Evolutionary conservation across 2,329 filamentous ascomycete species (phyloP).

Genomic region (Penicillium italicum): DNA sequence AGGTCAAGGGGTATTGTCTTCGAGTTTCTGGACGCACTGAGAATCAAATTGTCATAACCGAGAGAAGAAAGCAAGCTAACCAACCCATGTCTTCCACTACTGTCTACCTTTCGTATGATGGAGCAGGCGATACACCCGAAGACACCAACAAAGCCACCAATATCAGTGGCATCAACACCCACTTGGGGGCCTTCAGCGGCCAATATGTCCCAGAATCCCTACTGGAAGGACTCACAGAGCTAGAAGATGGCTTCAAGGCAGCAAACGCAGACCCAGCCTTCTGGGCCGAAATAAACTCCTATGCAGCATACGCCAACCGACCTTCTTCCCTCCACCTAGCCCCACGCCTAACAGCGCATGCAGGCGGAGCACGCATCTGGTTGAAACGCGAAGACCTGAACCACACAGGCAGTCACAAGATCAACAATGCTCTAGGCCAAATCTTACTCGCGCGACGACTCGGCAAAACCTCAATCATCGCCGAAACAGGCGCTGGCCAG

Average conservation of each 20-base stretch:
- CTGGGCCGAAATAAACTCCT: conserved; percentile 90
- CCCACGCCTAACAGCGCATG: conserved; percentile 76
- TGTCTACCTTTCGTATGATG: conserved; percentile 42
- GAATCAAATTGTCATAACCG: conserved; percentile 49
- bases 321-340: conserved; percentile 85
- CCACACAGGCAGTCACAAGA: conserved; percentile 96
- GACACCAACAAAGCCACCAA: not conserved
- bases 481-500: conserved; percentile 92
- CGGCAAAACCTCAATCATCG: conserved; percentile 93
- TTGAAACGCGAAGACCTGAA: conserved; percentile 95
- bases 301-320: conserved; percentile 91
- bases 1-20: conserved; percentile 79
- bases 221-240: conserved; percentile 85
- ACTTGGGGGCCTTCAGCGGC: conserved; percentile 89
- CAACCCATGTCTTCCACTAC: conserved; percentile 30
- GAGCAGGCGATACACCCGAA: not conserved
- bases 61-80: conserved; percentile 29
- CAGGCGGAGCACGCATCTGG: conserved; percentile 91
- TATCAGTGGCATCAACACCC: conserved; percentile 22
- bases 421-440: conserved; percentile 95
- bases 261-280: conserved; percentile 81
- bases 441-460: conserved; percentile 80
- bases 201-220: conserved; percentile 96
- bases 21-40: conserved; percentile 56
- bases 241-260: conserved; percentile 82